Base-by-base conservation (phyloP, 2,329 filamentous ascomycete genomes). In the Blumeria graminis region DNA sequence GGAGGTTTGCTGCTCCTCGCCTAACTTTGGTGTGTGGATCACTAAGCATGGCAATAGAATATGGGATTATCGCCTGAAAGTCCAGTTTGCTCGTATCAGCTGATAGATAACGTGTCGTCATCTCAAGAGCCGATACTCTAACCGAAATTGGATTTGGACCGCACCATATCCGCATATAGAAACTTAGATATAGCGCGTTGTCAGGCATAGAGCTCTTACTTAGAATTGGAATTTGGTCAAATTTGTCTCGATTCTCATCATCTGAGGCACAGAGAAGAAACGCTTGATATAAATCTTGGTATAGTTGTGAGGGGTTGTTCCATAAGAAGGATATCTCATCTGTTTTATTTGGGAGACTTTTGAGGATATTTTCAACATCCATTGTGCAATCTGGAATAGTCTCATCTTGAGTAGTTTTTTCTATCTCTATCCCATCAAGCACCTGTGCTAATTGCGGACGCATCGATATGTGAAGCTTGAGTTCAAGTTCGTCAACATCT, bases 61-160 rank as follows among this genome's bases (percentile, higher is more conserved):
- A 95, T 1, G 90, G 90, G n/a, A 94, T 65, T 16, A 95, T 67
- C 10, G 79, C 77, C 65, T 96, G 90, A 53, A 89, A 74, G 65
- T 94, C 84, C 7, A 76, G 65, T 18, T 71, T 70, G 56, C 71
- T 72, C 57, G 75, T 73, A 13, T 69, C 68, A 9, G 69, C 67
- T 56, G 77, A 76, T 16, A 87, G 66, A 32, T 74, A 72, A 34
- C 72, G 72, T 58, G 79, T 77, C 13, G 79, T 75, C 64, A 79
- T 74, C 43, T 81, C 78, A 53, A 94, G 69, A 10, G 88, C 86
- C 8, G 80, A 76, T 56, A 76, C 74, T 60, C 85, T 79, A 3
- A 80, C 81, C 50, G 84, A 70, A 1, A 78, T 78, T 6, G 86
- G 82, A 64, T 82, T 82, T 1, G 79, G 73, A 0, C 84, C 81